A percentile compares a stretch with the other conserved stretches of the same genome.
Conservation (phyloP, 768 basidiomycete genomes). For the Gymnopilus junonius region DNA sequence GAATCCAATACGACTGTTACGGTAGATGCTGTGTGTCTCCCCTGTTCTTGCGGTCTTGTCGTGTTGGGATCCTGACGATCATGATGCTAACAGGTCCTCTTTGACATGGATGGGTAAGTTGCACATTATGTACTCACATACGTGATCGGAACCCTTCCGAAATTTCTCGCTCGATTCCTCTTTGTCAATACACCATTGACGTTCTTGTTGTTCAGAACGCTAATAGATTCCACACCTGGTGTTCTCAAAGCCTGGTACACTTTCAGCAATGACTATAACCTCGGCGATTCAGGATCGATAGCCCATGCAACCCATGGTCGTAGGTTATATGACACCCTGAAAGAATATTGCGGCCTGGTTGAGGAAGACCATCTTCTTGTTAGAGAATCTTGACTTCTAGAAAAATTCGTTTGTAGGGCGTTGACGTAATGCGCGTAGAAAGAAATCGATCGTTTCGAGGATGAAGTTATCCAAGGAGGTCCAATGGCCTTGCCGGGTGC, state of each 20-base stretch:
- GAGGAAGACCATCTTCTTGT: constrained; percentile 64
- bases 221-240: constrained; percentile 85
- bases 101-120: constrained; percentile 72
- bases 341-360: constrained; percentile 65
- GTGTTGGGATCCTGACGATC: background rate
- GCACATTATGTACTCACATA: background rate
- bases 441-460: constrained; percentile 80
- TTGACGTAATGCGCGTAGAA: constrained; percentile 37
- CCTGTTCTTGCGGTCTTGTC: background rate
- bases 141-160: background rate
- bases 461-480: constrained; percentile 68
- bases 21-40: constrained; percentile 57
- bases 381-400: constrained; percentile 19
- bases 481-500: constrained; percentile 74
- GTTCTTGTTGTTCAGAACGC: constrained; percentile 48
- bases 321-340: constrained; percentile 74
- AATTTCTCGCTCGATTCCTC: background rate
- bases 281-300: constrained; percentile 49
- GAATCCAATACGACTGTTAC: constrained; percentile 34
- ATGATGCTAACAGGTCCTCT: constrained; percentile 52
- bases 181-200: background rate
- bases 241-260: constrained; percentile 78
- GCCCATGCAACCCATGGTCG: constrained; percentile 76
- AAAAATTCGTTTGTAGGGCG: background rate
- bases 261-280: constrained; percentile 65